Base-by-base conservation (phyloP, 352 stramenopile genomes). In the Phytophthora cajani region DNA sequence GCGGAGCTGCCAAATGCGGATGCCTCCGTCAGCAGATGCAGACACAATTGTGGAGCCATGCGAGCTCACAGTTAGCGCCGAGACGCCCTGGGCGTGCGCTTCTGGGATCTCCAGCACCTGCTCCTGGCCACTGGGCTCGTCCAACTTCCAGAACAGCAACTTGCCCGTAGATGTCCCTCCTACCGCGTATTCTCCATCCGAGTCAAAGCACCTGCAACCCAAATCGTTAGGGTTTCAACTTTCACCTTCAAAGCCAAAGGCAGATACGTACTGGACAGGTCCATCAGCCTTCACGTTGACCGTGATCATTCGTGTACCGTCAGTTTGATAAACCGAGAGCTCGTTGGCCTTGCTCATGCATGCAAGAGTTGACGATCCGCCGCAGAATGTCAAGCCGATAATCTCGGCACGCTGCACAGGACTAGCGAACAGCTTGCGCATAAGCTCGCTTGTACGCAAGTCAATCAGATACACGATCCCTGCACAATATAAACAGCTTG, bases 131-230 rank as follows among this genome's bases (percentile, higher is more conserved):
- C 65, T 77, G n/a, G 81, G 72, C 36, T 93, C 86, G 67, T 92
- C 84, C 5, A 96, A 77, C 58, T 93, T 93, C 88, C 88, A 96
- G 68, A 94, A 89, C 40, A 94, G 67, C 14, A 94, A 58, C 56
- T 91, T 91, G 62, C 88, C 88, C 1, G 81, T 92, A 9, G 86
- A 84, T 10, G 85, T 91, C 3, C 88, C 88, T 32, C 83, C 88
- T 5, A 94, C 77, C 4, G 87, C 88, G 50, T 88, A 94, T 62
- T 92, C 84, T 40, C 84, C 81, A 44, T 96, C 88, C 60, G 84
- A 94, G 23, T 90, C 87, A 42, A 96, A 85, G 60, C 85, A 94
- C 40, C 87, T 93, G 55, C 17, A 75, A 21, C 47, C 42, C 30
- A 6, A 51, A 44, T 8, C 1, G 17, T 58, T 46, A 66, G 17